A percentile compares a stretch with the other conserved stretches of the same genome.
Evolutionary conservation across 2,329 filamentous ascomycete species (phyloP).

Genomic region (Furcasterigmium furcatum): DNA sequence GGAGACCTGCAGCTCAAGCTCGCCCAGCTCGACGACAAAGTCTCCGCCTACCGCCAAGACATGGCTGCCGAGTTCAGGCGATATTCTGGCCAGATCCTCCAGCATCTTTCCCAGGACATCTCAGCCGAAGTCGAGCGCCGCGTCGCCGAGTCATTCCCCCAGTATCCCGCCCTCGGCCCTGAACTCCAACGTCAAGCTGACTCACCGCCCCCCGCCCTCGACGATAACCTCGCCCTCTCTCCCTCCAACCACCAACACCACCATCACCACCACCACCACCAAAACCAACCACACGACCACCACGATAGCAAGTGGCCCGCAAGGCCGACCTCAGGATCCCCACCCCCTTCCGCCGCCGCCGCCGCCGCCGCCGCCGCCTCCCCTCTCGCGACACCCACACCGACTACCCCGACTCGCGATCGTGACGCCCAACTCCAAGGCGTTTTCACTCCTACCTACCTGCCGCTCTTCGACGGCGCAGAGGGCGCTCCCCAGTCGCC

Average conservation of each 20-base stretch:
- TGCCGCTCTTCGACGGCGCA: constrained; percentile 55
- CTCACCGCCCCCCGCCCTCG: constrained; percentile 26
- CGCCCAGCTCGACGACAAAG: constrained; percentile 53
- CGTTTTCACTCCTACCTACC: constrained; percentile 59
- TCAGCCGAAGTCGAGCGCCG: constrained; percentile 41
- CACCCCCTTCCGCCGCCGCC: constrained; percentile 3
- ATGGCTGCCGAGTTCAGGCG: constrained; percentile 55
- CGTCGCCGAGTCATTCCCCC: constrained; percentile 39
- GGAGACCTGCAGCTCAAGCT: constrained; percentile 51
- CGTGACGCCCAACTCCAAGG: constrained; percentile 59
- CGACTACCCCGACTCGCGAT: constrained; percentile 39
- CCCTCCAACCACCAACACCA: constrained; percentile 6
- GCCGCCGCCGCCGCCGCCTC: constrained; percentile 7
- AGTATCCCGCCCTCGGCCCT: constrained; percentile 42
- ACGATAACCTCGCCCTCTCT: constrained; percentile 6
- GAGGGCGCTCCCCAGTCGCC: constrained; percentile 21
- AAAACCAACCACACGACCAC: constrained; percentile 3
- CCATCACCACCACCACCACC: constrained; percentile 5
- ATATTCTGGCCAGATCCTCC: constrained; percentile 49
- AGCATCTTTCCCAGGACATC: constrained; percentile 41
- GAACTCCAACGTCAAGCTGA: constrained; percentile 23
- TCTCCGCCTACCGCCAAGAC: constrained; percentile 53
- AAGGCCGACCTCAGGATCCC: too few species aligned
- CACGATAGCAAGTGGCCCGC: too few species aligned
- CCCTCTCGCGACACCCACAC: constrained; percentile 8